Evolutionary conservation across 129 eudicot species (phyloP).

Genomic region (Saussurea involucrata): DNA sequence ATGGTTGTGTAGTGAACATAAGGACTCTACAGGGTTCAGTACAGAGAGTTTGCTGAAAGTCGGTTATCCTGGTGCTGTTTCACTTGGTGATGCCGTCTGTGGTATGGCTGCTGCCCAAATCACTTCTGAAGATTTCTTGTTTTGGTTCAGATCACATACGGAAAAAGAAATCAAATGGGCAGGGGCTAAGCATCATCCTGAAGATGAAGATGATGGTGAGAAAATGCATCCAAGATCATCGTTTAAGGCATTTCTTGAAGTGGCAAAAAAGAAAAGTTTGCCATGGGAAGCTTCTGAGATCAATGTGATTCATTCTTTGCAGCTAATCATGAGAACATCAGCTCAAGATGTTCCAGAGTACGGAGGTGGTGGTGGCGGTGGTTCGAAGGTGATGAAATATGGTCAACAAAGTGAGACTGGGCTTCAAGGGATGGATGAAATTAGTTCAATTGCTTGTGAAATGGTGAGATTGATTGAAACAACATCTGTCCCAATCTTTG

Average conservation of each 20-base stretch:
- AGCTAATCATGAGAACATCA: conserved; percentile 57
- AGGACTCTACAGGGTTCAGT: conserved; percentile 59
- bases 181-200: conserved; percentile 65
- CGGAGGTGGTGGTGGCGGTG: conserved; percentile 1
- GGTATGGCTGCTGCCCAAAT: conserved; percentile 72
- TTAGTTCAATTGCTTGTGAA: conserved; percentile 54
- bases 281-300: conserved; percentile 66
- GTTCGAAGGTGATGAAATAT: conserved; percentile 15
- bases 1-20: conserved; percentile 48
- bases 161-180: conserved; percentile 63
- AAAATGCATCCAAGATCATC: conserved; percentile 72
- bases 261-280: conserved; percentile 48
- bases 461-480: conserved; percentile 76
- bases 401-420: conserved; percentile 29
- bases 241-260: conserved; percentile 65
- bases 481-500: conserved; percentile 68
- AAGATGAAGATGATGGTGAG: conserved; percentile 52
- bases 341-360: conserved; percentile 31
- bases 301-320: conserved; percentile 74
- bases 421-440: conserved; percentile 30
- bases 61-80: conserved; percentile 54
- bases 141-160: conserved; percentile 76
- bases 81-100: conserved; percentile 67
- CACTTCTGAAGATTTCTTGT: conserved; percentile 39
- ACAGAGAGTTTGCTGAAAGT: conserved; percentile 59